Evolutionary conservation across 345 rosid genomes (phyloP), one percentile per base, ranked within the genome.

Genomic region (Balakata baccata): DNA sequence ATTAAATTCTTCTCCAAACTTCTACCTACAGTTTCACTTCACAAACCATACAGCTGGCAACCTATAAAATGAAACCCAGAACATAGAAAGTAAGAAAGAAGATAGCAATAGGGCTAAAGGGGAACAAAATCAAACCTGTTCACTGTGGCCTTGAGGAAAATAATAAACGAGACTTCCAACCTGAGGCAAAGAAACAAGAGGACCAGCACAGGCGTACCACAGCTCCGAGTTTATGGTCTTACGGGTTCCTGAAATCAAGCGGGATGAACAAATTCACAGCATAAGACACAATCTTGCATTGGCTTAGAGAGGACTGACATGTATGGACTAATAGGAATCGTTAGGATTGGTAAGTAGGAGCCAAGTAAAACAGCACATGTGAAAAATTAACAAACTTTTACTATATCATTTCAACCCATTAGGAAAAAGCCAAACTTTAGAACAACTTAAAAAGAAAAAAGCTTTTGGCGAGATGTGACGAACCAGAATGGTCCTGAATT

Each of bases 131-230:
- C 84, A 76, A 75, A 95, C 99, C 98, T 96, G 99, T 78, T 96
- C 99, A 18, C 98, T 93, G 57, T 93, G 99, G 59, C 99, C 99
- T 82, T 96, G 99, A 80, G 99, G 95, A 75, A 96, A 93, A 77
- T 93, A 96, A 78, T 90, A 89, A 72, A 89, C 97, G 46, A 96
- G 91, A 79, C 93, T 89, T 25, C 99, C 99, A 51, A 96, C 88
- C 80, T 88, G 99, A 81, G 99, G 99, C 75, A 96, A 82, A 71
- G 82, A 87, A 76, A 91, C 99, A 67, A 96, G 89, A 37, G 99
- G 99, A 47, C 99, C 99, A 17, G 99, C 99, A 77, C 98, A 96
- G 46, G 98, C 98, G 74, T 96, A 91, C 99, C 99, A 96, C 56
- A 96, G 81, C 91, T 93, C 97, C 20, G 97, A 89, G 82, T 85